Conservation (phyloP, 768 basidiomycete genomes). For the Cubamyces lactineus region DNA sequence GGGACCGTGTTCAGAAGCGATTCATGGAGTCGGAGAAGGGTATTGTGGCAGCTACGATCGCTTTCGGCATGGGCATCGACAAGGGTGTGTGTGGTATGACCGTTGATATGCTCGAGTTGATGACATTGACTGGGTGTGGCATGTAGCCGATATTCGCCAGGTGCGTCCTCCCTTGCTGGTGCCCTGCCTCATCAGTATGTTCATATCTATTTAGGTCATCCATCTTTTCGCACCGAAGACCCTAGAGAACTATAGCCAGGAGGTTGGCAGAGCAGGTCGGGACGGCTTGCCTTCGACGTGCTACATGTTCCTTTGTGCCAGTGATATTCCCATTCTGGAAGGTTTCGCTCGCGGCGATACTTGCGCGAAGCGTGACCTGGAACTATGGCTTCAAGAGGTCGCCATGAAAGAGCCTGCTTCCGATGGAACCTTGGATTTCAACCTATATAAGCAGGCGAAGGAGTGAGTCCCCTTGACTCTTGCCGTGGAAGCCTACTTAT, state of each 20-base stretch:
- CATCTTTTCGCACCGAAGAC: conserved; percentile 50
- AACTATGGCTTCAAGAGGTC: conserved; percentile 47
- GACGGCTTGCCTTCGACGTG: conserved; percentile 48
- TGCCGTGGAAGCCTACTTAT: too few species aligned
- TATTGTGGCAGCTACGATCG: conserved; percentile 50
- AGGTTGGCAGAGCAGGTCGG: conserved; percentile 49
- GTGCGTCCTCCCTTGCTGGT: conserved; percentile 17
- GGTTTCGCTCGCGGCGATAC: conserved; percentile 54
- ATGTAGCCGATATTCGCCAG: conserved; percentile 40
- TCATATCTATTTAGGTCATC: conserved; percentile 36
- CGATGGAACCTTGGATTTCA: conserved; percentile 46
- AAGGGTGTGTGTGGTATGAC: conserved; percentile 30
- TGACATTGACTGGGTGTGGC: not conserved
- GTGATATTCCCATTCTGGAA: conserved; percentile 50
- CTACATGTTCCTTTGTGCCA: conserved; percentile 46
- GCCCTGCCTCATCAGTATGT: too few species aligned
- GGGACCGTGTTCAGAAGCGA: conserved; percentile 40
- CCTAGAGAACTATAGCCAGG: conserved; percentile 49
- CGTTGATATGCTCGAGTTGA: not conserved
- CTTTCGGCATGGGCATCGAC: conserved; percentile 53
- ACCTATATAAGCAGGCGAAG: conserved; percentile 45
- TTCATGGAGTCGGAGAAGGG: conserved; percentile 44
- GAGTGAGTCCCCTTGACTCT: conserved; percentile 32
- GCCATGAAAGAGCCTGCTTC: conserved; percentile 38
- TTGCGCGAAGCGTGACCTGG: conserved; percentile 41